Conservation (phyloP, 768 basidiomycete genomes). For the Boletus vinaceobasis region DNA sequence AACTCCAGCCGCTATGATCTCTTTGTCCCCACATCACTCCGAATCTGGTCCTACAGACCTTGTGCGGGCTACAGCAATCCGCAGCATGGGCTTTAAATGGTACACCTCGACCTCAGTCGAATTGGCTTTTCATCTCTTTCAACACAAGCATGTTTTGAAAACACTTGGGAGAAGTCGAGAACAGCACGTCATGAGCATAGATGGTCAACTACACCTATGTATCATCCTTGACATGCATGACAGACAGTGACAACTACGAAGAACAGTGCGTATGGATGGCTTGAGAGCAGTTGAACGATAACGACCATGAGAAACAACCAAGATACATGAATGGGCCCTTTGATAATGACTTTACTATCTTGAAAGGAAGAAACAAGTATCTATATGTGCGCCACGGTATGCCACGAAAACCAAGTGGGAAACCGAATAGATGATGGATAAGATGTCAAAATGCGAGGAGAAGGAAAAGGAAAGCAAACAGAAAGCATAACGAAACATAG, state of each 20-base stretch:
- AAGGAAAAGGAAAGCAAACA: conserved; percentile 15
- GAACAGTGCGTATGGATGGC: neutral
- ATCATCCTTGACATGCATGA: neutral
- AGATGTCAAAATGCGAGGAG: conserved; percentile 15
- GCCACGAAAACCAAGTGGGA: conserved; percentile 13
- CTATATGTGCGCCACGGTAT: conserved; percentile 30
- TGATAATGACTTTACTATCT: conserved; percentile 9
- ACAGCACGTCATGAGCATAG: neutral
- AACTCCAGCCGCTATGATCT: neutral
- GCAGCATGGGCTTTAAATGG: conserved; percentile 2
- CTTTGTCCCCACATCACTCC: neutral
- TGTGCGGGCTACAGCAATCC: conserved; percentile 5
- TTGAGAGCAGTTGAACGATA: conserved; percentile 2
- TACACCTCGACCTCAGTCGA: neutral
- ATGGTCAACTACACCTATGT: neutral
- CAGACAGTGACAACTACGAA: neutral
- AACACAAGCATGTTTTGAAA: neutral
- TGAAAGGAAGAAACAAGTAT: neutral
- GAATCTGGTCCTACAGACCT: neutral
- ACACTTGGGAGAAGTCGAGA: neutral
- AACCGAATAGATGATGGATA: conserved; percentile 33
- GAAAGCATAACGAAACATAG: conserved; percentile 25
- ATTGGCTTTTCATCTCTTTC: neutral
- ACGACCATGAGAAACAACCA: conserved; percentile 18
- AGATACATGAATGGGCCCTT: conserved; percentile 10